phyloP scores from a whole-genome alignment of 306 rosid genomes.

The Casuarina glauca region DNA sequence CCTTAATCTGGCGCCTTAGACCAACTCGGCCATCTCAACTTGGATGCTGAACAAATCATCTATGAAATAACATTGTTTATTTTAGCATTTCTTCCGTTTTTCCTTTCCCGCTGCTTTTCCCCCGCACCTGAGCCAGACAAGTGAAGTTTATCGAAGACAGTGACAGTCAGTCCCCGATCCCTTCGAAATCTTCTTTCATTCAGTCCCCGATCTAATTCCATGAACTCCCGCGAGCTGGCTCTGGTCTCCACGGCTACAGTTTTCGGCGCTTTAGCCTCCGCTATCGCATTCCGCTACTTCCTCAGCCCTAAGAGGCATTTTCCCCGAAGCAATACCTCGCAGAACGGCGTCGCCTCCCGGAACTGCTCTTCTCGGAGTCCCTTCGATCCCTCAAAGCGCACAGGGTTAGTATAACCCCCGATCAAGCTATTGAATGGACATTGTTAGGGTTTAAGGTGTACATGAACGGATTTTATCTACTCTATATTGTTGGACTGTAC shows the following conservation, averaged over 20 bases:
- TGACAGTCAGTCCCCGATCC: background rate
- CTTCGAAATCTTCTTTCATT: background rate
- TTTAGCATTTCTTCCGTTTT: background rate
- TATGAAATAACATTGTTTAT: too few species aligned
- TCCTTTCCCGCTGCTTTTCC: conserved; percentile 37
- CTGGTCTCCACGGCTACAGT: conserved; percentile 59
- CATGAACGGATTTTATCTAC: background rate
- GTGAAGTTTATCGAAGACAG: conserved; percentile 10
- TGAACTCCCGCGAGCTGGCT: conserved; percentile 66
- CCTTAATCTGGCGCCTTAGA: conserved; percentile 52
- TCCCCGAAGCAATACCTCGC: conserved; percentile 17
- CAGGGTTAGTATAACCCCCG: conserved; percentile 39
- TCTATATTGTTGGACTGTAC: background rate
- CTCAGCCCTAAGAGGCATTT: conserved; percentile 32
- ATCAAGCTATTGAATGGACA: background rate
- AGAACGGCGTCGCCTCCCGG: conserved; percentile 38
- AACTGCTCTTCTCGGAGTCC: conserved; percentile 48
- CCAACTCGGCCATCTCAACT: conserved; percentile 74
- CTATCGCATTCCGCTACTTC: conserved; percentile 61
- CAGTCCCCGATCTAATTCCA: conserved; percentile 21
- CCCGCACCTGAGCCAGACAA: background rate
- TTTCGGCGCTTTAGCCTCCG: conserved; percentile 68
- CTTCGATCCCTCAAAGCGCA: conserved; percentile 78
- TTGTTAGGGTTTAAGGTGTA: background rate
- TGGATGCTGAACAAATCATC: too few species aligned